Conservation (phyloP, 129 eudicot genomes). For the Ambrosia trifida region DNA sequence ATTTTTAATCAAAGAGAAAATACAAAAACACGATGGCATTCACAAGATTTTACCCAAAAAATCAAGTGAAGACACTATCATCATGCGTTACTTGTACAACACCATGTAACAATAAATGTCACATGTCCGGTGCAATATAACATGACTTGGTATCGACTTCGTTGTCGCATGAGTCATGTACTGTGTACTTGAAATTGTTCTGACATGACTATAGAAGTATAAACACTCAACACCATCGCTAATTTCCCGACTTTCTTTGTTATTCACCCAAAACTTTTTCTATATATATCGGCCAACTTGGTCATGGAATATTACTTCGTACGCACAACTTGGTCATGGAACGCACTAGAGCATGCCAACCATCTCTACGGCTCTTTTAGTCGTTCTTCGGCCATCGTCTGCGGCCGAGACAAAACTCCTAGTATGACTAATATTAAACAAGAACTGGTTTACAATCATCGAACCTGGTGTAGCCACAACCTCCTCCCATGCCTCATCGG, state of each 20-base stretch:
- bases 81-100: conserved; percentile 7
- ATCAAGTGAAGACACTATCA: not conserved
- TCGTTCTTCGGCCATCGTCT: conserved; percentile 9
- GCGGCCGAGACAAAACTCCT: conserved; percentile 18
- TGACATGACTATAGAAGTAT: not conserved
- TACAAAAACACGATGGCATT: conserved; percentile 12
- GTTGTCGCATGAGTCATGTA: not conserved
- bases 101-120: conserved; percentile 24
- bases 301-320: conserved; percentile 1
- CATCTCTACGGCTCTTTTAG: conserved; percentile 33
- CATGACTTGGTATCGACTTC: conserved; percentile 6
- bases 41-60: conserved; percentile 30
- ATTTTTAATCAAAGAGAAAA: conserved; percentile 5
- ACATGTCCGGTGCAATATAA: conserved; percentile 19
- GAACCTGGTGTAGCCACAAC: conserved; percentile 52
- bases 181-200: not conserved
- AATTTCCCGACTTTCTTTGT: not conserved
- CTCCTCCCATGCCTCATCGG: conserved; percentile 56
- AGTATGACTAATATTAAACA: conserved; percentile 36
- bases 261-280: conserved; percentile 30
- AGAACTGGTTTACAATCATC: conserved; percentile 46
- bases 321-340: conserved; percentile 14
- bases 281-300: conserved; percentile 25
- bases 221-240: not conserved
- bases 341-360: conserved; percentile 27